Evolutionary conservation across 2,329 filamentous ascomycete genomes (phyloP), one percentile per base, ranked within the genome.

Genomic region (Fusarium fujikuroi): DNA sequence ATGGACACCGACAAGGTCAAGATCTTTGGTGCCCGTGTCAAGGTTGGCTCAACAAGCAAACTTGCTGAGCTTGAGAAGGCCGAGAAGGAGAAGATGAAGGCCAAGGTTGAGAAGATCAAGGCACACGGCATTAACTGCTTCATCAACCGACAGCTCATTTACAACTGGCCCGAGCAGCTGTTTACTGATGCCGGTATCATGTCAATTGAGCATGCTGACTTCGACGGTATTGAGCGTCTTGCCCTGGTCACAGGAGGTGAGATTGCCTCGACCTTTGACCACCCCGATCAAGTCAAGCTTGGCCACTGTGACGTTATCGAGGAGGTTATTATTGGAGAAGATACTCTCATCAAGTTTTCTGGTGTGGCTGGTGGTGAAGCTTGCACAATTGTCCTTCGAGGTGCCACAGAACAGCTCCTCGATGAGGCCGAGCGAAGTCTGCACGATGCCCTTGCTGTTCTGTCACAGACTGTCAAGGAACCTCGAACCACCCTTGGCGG

Each of bases 1-100:
- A 99, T 99, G 96, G 96, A 99, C 84, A 99, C 96, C 40, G 96
- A 99, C 86, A 99, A 99, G 88, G 94, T 99, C 86, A 99, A 99
- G 89, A 98, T 99, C 79, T 99, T 99, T 79, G 96, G 96, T 73
- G 96, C 96, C 21, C 91, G 95, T 67, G 94, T 99, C 79, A 98
- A 98, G 89, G 96, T 99, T 69, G 93, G 94, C 76, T 95, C 94
- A 37, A 99, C 96, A 7, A 94, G 94, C 82, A 98, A 98, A 88
- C 89, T 99, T 56, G 96, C 96, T n/a, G 96, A 99, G 79, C 88
- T 99, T 61, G 96, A 99, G 84, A 97, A 97, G 89, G 96, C 96
- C 10, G 96, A 98, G 87, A 93, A 94, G 79, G 96, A 99, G 79
- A 98, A 98, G 91, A 99, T 99, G 96, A 97, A 95, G 88, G 93